A percentile compares a stretch with the other conserved stretches of the same genome.
Evolutionary conservation across 345 rosid genomes (phyloP).

Genomic region (Lepidium sativum): DNA sequence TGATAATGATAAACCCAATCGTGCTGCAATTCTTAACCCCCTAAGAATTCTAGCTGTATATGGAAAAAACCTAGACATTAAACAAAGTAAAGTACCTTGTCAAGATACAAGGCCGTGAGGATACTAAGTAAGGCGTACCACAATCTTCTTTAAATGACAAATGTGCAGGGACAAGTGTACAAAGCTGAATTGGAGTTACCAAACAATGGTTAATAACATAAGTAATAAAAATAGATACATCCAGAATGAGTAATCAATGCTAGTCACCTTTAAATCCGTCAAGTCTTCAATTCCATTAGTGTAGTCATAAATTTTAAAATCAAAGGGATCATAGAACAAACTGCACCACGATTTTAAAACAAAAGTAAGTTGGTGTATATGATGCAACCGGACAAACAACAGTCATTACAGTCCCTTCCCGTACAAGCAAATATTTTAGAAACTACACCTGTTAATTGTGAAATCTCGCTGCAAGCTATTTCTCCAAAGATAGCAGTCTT

Average conservation of each 20-base stretch:
- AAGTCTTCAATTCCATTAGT: conserved; percentile 65
- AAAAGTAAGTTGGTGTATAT: neutral
- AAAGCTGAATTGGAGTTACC: conserved; percentile 42
- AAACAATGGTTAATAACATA: conserved; percentile 14
- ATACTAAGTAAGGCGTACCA: conserved; percentile 47
- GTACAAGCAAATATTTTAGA: neutral
- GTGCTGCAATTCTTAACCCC: conserved; percentile 87
- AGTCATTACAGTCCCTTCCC: neutral
- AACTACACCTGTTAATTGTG: conserved; percentile 75
- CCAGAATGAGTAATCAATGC: conserved; percentile 5
- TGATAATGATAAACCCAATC: conserved; percentile 59
- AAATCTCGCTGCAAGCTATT: conserved; percentile 78
- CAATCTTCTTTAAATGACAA: conserved; percentile 77
- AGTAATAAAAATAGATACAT: neutral
- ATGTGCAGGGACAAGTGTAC: conserved; percentile 66
- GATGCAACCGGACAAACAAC: neutral
- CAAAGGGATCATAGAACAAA: conserved; percentile 53
- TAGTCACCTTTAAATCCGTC: conserved; percentile 58
- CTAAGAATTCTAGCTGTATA: conserved; percentile 84
- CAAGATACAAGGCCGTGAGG: conserved; percentile 10
- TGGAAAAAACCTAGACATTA: neutral
- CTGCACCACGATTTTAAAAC: conserved; percentile 5
- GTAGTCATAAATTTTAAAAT: conserved; percentile 59
- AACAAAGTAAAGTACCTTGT: neutral
- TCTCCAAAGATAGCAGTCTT: conserved; percentile 63